These are phyloP conservation scores for Fusarium avenaceum DNA, from an alignment of 2,329 filamentous ascomycete genomes.

Conservation along the genomic window DNA sequence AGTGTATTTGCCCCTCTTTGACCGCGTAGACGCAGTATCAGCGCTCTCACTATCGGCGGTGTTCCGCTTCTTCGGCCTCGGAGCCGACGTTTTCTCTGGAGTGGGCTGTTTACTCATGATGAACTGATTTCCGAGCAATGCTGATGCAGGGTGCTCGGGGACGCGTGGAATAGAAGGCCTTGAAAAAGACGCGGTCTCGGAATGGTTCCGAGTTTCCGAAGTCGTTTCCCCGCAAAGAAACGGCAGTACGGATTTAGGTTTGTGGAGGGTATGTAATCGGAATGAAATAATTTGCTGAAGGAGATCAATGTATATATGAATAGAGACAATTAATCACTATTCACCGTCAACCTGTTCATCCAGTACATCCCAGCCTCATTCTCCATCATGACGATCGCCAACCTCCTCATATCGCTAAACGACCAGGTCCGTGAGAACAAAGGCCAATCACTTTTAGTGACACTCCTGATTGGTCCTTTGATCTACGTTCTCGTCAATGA, in stretches of 20 bases:
- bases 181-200: slow-evolving; percentile 22
- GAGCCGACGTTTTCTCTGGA: neutral
- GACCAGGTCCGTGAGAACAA: slow-evolving; percentile 42
- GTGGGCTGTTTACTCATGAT: slow-evolving; percentile 1
- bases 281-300: neutral
- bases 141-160: neutral
- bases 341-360: neutral
- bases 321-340: neutral
- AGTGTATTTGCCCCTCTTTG: slow-evolving; percentile 56
- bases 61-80: slow-evolving; percentile 38
- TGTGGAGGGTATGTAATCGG: neutral
- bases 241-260: neutral
- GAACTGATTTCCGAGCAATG: slow-evolving; percentile 16
- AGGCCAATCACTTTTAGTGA: slow-evolving; percentile 41
- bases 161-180: slow-evolving; percentile 7
- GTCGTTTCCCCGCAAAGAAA: neutral
- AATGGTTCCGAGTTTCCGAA: slow-evolving; percentile 41
- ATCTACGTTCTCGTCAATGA: slow-evolving; percentile 65
- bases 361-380: neutral
- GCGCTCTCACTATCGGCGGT: slow-evolving; percentile 8
- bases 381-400: slow-evolving; percentile 48
- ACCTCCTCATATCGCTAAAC: slow-evolving; percentile 39
- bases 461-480: slow-evolving; percentile 52
- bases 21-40: slow-evolving; percentile 16
- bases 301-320: neutral